phyloP scores from a whole-genome alignment of 495 filamentous ascomycete species.

The Aspergillus egyptiacus region DNA sequence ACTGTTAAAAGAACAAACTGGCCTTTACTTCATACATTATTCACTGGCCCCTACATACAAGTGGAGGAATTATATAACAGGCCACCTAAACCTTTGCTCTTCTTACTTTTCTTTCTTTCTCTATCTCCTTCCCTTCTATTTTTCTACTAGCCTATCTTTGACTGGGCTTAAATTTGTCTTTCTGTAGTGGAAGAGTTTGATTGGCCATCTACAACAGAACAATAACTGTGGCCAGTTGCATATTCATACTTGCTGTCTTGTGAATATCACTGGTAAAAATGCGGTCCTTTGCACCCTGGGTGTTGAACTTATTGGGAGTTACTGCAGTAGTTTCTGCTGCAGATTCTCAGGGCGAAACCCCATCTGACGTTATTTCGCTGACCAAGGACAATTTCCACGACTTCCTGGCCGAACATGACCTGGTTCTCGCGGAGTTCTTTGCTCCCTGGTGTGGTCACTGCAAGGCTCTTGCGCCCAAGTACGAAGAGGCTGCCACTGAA shows the following conservation, averaged over 20 bases:
- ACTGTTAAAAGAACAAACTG: constrained; percentile 46
- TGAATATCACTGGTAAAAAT: constrained; percentile 35
- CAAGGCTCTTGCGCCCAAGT: constrained; percentile 88
- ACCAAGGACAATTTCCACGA: constrained; percentile 78
- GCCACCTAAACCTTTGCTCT: constrained; percentile 14
- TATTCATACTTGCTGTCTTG: constrained; percentile 1
- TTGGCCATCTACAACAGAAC: neutral
- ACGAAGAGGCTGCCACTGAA: constrained; percentile 86
- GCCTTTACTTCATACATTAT: constrained; percentile 33
- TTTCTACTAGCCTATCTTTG: neutral
- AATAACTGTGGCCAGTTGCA: neutral
- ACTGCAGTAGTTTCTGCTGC: constrained; percentile 57
- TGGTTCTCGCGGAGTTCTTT: constrained; percentile 97
- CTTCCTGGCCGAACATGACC: constrained; percentile 78
- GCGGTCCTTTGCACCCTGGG: constrained; percentile 50
- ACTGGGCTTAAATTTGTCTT: neutral
- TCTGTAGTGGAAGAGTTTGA: neutral
- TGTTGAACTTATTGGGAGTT: constrained; percentile 55
- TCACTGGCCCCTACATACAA: constrained; percentile 6
- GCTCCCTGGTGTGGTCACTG: constrained; percentile 99
- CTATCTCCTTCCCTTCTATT: neutral
- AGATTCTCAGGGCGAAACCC: constrained; percentile 45
- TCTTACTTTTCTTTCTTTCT: constrained; percentile 13
- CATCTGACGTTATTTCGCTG: constrained; percentile 75
- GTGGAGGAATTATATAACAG: constrained; percentile 15